These are phyloP conservation scores for Leccinum rimulosum DNA, from an alignment of 768 basidiomycete genomes.

Conservation along the genomic window DNA sequence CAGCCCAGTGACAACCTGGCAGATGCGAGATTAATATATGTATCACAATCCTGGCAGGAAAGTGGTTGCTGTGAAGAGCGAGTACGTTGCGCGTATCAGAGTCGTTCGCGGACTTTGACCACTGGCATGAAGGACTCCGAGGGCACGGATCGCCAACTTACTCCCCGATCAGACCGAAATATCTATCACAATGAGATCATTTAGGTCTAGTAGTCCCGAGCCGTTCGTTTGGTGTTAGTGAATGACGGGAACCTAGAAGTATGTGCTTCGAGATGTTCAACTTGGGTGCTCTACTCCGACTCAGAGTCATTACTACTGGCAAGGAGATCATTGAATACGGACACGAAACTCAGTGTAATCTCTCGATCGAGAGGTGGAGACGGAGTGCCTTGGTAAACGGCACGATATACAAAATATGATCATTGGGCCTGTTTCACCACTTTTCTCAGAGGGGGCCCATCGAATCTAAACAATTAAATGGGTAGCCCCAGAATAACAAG, in stretches of 20 bases:
- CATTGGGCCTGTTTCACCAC: neutral
- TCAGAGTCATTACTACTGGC: neutral
- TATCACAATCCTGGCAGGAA: neutral
- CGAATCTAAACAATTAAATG: neutral
- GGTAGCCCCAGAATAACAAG: too few species aligned
- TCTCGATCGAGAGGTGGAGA: too few species aligned
- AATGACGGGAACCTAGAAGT: neutral
- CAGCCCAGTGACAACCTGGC: neutral
- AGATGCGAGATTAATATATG: neutral
- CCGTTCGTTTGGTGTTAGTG: neutral
- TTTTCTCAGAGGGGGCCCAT: neutral
- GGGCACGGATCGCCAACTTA: constrained; percentile 19
- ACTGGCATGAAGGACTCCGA: neutral
- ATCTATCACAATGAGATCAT: constrained; percentile 4
- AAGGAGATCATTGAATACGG: neutral
- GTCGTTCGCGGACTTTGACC: constrained; percentile 9
- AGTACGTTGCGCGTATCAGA: neutral
- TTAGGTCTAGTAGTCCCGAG: neutral
- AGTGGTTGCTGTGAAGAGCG: neutral
- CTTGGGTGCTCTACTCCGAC: too few species aligned
- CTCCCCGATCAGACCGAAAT: constrained; percentile 3
- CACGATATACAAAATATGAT: neutral
- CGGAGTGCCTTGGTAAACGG: too few species aligned
- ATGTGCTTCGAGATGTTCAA: neutral
- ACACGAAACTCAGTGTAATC: too few species aligned